A percentile compares a stretch with the other conserved stretches of the same genome.
Conservation (phyloP, 371 early-diverging fungal species). For the Dinochytrium kinnereticum region DNA sequence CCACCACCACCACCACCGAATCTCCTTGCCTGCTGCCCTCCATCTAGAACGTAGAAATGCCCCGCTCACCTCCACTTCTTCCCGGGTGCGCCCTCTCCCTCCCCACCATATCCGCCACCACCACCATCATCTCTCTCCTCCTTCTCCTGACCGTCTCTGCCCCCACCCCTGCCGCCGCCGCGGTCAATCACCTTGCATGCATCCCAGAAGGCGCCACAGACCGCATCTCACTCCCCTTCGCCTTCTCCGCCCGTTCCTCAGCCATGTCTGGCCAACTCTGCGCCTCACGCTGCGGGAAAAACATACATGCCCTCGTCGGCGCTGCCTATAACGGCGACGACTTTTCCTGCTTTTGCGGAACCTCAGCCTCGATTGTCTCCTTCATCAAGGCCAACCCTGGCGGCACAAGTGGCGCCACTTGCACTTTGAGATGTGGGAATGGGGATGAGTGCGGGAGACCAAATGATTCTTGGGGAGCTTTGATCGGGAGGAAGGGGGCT, state of each 20-base stretch:
- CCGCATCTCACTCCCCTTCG: not conserved
- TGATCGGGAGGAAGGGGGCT: not conserved
- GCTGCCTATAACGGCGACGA: conserved; percentile 6
- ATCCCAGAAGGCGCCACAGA: not conserved
- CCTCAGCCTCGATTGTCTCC: not conserved
- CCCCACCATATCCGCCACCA: too few species aligned
- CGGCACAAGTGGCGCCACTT: not conserved
- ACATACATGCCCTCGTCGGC: not conserved
- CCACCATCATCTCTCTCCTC: not conserved
- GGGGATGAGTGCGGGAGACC: conserved; percentile 1
- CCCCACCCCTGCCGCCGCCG: not conserved
- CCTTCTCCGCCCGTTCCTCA: not conserved
- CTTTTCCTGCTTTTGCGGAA: conserved; percentile 1
- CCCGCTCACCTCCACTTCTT: not conserved
- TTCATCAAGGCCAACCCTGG: not conserved
- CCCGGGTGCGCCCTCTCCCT: not conserved
- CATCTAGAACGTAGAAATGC: too few species aligned
- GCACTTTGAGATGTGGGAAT: not conserved
- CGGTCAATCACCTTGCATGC: not conserved
- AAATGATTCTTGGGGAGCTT: not conserved
- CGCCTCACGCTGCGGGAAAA: not conserved
- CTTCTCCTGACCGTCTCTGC: not conserved
- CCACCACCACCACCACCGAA: too few species aligned
- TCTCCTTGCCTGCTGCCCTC: too few species aligned
- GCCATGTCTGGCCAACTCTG: not conserved